Percentiles rank a stretch among this genome's conserved stretches.
These are phyloP conservation scores for Lactuca sativa DNA, from an alignment of 129 eudicot genomes.

Conservation along the genomic window DNA sequence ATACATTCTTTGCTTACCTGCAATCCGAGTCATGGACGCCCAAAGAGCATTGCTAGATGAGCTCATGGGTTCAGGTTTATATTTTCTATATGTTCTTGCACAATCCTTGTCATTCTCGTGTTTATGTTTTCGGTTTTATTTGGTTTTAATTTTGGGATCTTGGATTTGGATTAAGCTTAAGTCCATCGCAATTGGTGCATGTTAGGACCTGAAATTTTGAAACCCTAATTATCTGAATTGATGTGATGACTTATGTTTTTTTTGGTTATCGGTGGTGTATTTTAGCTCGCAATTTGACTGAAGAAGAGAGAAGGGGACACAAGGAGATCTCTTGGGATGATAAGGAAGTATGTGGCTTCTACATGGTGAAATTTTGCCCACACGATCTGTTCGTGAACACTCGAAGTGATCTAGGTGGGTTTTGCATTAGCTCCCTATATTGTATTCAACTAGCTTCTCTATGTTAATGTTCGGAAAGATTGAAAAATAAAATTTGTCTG, in stretches of 20 bases:
- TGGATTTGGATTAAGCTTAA: not conserved
- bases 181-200: not conserved
- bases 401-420: constrained; percentile 86
- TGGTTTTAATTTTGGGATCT: not conserved
- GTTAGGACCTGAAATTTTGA: not conserved
- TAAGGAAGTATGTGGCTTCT: constrained; percentile 83
- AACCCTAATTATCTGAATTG: constrained; percentile 7
- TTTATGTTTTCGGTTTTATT: not conserved
- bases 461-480: not conserved
- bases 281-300: constrained; percentile 88
- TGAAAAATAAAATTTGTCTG: not conserved
- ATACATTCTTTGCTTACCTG: not conserved
- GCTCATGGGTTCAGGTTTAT: constrained; percentile 92
- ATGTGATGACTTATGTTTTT: not conserved
- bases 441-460: not conserved
- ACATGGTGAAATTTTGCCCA: constrained; percentile 95
- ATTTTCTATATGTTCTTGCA: not conserved
- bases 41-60: constrained; percentile 97
- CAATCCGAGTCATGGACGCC: constrained; percentile 69
- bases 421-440: not conserved
- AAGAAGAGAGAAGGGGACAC: constrained; percentile 91
- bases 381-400: constrained; percentile 96
- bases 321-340: constrained; percentile 90
- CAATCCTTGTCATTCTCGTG: not conserved
- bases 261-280: not conserved